Conservation (phyloP, 306 rosid species). For the Fragaria nilgerrensis region DNA sequence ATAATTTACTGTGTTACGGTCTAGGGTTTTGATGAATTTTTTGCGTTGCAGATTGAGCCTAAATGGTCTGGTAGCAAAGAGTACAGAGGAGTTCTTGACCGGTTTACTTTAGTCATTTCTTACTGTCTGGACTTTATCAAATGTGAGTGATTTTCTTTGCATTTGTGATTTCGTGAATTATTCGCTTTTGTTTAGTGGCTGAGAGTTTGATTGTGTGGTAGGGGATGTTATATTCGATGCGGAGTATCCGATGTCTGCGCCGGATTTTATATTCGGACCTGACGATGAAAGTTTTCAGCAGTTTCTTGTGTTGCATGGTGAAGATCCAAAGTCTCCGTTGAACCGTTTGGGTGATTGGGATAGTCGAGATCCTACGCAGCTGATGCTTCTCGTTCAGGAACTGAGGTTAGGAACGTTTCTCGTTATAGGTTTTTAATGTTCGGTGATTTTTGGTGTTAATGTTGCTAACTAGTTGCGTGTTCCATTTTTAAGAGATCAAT, state of each 20-base stretch:
- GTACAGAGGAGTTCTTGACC: conserved; percentile 54
- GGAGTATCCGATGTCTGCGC: conserved; percentile 67
- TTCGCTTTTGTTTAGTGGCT: background rate
- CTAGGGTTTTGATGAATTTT: conserved; percentile 18
- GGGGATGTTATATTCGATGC: conserved; percentile 71
- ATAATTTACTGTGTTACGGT: background rate
- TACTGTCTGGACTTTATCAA: conserved; percentile 81
- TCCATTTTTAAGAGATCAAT: conserved; percentile 58
- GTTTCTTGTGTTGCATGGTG: conserved; percentile 39
- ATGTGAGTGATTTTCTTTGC: conserved; percentile 43
- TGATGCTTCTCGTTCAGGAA: conserved; percentile 59
- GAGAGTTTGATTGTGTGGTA: conserved; percentile 27
- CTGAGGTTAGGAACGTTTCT: conserved; percentile 46
- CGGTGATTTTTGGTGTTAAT: background rate
- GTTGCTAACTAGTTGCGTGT: conserved; percentile 10
- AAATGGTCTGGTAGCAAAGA: conserved; percentile 79
- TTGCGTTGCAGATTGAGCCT: conserved; percentile 63
- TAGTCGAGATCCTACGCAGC: conserved; percentile 65
- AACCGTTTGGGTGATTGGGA: conserved; percentile 63
- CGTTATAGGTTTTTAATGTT: background rate
- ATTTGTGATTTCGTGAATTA: background rate
- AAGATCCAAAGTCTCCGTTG: conserved; percentile 25
- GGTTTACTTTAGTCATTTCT: conserved; percentile 78
- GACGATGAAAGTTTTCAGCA: conserved; percentile 75
- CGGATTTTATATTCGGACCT: conserved; percentile 78